Conservation (phyloP, 225 moss, liverwort and hornwort genomes). For the Climacium dendroides region DNA sequence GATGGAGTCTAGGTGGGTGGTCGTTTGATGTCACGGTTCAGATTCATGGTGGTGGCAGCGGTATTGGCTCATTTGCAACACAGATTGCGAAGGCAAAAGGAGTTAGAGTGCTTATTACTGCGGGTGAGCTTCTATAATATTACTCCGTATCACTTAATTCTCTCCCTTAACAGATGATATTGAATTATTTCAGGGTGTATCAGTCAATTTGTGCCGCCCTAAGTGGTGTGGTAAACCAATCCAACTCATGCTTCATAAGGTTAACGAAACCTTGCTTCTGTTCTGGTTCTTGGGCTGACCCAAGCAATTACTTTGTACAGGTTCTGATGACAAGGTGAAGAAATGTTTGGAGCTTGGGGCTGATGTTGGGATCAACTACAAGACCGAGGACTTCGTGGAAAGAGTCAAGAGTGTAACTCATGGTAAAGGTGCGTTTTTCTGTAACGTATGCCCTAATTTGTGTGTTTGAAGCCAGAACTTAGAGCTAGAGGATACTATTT, state of each 20-base stretch:
- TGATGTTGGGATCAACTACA: constrained; percentile 81
- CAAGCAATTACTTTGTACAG: not conserved
- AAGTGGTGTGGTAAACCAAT: not conserved
- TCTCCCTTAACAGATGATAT: not conserved
- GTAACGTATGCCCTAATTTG: not conserved
- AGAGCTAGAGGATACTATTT: not conserved
- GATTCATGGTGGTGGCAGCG: constrained; percentile 85
- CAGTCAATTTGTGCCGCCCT: not conserved
- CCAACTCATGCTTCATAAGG: not conserved
- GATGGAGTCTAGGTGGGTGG: not conserved
- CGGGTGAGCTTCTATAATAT: constrained; percentile 25
- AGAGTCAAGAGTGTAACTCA: constrained; percentile 39
- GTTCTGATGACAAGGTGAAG: constrained; percentile 53
- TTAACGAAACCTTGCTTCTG: not conserved
- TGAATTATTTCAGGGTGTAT: not conserved
- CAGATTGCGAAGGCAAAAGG: constrained; percentile 81
- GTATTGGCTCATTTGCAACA: constrained; percentile 72
- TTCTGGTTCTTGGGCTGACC: not conserved
- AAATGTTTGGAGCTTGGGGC: constrained; percentile 62
- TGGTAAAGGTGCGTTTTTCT: constrained; percentile 39
- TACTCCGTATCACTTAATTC: not conserved
- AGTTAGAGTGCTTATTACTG: constrained; percentile 51
- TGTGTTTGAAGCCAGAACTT: not conserved
- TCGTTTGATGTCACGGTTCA: not conserved
- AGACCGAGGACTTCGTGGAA: constrained; percentile 65